These are phyloP conservation scores for Malus fusca DNA, from an alignment of 306 rosid species.

Conservation along the genomic window DNA sequence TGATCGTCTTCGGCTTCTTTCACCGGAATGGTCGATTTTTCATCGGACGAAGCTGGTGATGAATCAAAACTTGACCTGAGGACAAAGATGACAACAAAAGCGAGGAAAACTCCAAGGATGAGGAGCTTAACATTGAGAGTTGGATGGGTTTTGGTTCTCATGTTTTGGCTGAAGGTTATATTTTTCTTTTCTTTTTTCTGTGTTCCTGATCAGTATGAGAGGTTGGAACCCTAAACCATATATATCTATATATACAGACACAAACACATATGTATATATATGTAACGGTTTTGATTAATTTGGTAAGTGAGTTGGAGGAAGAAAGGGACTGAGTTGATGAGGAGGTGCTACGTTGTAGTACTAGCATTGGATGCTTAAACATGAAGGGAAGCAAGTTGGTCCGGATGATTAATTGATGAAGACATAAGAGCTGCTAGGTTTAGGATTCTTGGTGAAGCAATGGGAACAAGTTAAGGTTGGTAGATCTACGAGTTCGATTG, in stretches of 20 bases:
- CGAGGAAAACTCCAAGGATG: conserved; percentile 34
- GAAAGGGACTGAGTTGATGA: background rate
- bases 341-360: background rate
- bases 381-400: conserved; percentile 29
- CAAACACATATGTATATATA: background rate
- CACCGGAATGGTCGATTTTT: conserved; percentile 2
- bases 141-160: conserved; percentile 61
- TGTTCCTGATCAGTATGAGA: background rate
- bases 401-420: conserved; percentile 21
- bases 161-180: conserved; percentile 4
- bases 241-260: background rate
- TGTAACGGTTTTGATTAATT: background rate
- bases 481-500: conserved; percentile 23
- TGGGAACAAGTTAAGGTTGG: conserved; percentile 8
- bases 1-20: background rate
- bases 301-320: conserved; percentile 4
- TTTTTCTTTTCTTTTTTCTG: background rate
- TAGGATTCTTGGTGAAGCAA: conserved; percentile 48
- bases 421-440: conserved; percentile 32
- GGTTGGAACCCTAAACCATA: background rate
- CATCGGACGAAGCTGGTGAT: background rate
- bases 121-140: conserved; percentile 48
- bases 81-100: conserved; percentile 41
- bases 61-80: conserved; percentile 38
- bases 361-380: conserved; percentile 33